Conservation (phyloP, 129 eudicot genomes). For the Calendula officinalis region DNA sequence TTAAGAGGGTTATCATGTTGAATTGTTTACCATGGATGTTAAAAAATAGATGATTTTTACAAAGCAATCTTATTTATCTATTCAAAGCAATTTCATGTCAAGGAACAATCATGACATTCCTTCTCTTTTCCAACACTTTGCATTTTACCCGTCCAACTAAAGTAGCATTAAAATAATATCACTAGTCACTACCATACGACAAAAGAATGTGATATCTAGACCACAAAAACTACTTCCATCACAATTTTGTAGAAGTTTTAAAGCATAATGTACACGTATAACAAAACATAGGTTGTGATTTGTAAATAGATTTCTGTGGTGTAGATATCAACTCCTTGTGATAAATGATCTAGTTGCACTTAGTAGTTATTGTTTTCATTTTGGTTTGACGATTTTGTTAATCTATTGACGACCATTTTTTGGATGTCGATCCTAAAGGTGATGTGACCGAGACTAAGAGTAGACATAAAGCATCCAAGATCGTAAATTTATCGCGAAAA, state of each 20-base stretch:
- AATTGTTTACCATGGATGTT: conserved; percentile 4
- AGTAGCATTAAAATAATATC: too few species aligned
- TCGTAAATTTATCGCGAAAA: background rate
- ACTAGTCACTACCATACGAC: background rate
- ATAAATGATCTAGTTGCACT: background rate
- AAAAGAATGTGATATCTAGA: too few species aligned
- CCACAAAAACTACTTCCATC: too few species aligned
- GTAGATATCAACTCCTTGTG: too few species aligned
- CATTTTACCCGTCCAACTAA: background rate
- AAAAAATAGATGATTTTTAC: conserved; percentile 1
- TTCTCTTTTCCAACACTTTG: too few species aligned
- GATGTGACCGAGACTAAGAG: background rate
- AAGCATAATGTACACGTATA: too few species aligned
- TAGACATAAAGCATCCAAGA: background rate
- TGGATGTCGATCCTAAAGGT: background rate
- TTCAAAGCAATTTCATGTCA: too few species aligned
- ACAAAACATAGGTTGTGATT: too few species aligned
- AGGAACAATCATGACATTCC: too few species aligned
- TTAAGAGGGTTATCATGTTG: background rate
- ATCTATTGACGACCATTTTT: background rate
- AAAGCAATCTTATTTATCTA: too few species aligned
- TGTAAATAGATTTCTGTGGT: too few species aligned
- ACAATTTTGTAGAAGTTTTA: too few species aligned
- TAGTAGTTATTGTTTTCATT: background rate
- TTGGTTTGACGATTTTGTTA: background rate